Conservation (phyloP, 345 rosid species). For the Arabidopsis arenosa region DNA sequence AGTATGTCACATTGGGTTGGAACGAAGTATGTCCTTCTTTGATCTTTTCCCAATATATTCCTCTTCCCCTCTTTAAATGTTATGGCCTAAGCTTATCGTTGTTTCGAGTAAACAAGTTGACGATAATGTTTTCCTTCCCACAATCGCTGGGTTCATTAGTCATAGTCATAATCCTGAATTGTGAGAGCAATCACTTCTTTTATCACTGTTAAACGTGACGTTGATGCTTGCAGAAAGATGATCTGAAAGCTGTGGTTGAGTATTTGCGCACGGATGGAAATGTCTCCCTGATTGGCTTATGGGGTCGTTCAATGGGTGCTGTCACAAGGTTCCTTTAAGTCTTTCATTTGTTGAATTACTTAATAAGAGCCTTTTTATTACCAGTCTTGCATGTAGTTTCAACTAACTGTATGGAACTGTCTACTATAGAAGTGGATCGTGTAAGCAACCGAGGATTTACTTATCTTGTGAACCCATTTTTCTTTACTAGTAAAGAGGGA, state of each 20-base stretch:
- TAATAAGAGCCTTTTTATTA: slow-evolving; percentile 46
- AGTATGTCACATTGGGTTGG: slow-evolving; percentile 87
- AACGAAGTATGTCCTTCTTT: slow-evolving; percentile 66
- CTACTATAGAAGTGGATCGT: not conserved
- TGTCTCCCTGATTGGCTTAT: slow-evolving; percentile 89
- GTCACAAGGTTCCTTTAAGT: slow-evolving; percentile 68
- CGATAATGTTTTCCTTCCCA: not conserved
- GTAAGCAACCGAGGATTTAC: slow-evolving; percentile 6
- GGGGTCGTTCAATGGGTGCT: slow-evolving; percentile 99
- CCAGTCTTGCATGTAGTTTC: slow-evolving; percentile 13
- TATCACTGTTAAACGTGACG: not conserved
- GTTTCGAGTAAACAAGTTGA: not conserved
- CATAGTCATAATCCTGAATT: slow-evolving; percentile 3
- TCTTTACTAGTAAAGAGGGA: slow-evolving; percentile 4
- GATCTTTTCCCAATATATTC: slow-evolving; percentile 15
- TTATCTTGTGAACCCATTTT: not conserved
- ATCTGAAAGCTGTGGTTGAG: slow-evolving; percentile 84
- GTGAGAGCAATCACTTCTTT: not conserved
- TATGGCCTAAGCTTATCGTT: not conserved
- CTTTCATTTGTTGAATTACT: slow-evolving; percentile 10
- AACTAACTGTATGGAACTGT: not conserved
- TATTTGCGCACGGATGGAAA: slow-evolving; percentile 83
- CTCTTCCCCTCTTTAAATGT: not conserved
- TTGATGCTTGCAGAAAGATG: slow-evolving; percentile 73
- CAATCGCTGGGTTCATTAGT: not conserved